Base-by-base conservation (phyloP, 441 rosid species). In the Eruca vesicaria region DNA sequence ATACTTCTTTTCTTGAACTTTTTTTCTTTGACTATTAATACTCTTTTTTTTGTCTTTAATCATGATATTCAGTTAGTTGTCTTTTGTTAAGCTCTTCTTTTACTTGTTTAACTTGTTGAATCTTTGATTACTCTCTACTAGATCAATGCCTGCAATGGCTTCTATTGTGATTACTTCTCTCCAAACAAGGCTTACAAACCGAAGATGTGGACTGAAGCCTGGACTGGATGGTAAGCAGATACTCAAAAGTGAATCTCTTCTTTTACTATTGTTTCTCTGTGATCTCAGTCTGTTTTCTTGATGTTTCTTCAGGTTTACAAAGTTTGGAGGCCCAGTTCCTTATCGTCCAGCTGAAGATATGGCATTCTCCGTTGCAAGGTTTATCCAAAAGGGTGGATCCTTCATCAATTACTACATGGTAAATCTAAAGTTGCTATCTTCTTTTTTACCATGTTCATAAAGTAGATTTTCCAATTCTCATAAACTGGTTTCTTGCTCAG, bases 171-270 rank as follows among this genome's bases (percentile, higher is more conserved):
- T 48, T 90, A 96, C 81, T 96, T 93, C 84, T 84, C 94, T 36
- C 97, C 99, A 2, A 96, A 93, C 92, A 91, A 91, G 82, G 84
- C 84, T 16, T 89, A 91, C 81, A 96, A 96, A 73, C 99, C 99
- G 20, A 93, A 90, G 83, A 90, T 96, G 91, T 96, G 99, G 99
- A 96, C 99, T 1, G 98, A 96, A 81, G 97, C 97, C 63, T 96
- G 99, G 99, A 93, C 97, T 35, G 98, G 97, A 80, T 96, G 99
- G 99, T 96, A 86, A 84, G 75, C 56, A 18, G 11, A 72, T 18
- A 57, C 19, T 56, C 32, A 26, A 56, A 41, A 56, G 32, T 12
- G 61, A 56, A 23, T 0, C 32, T 12, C 18, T 23, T 56, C 61
- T 23, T 12, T 9, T 56, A 26, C 1, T 26, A 56, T 6, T 23